Base-by-base conservation (phyloP, 1,139 yeast genomes). In the Sugiyamaella novakii region DNA sequence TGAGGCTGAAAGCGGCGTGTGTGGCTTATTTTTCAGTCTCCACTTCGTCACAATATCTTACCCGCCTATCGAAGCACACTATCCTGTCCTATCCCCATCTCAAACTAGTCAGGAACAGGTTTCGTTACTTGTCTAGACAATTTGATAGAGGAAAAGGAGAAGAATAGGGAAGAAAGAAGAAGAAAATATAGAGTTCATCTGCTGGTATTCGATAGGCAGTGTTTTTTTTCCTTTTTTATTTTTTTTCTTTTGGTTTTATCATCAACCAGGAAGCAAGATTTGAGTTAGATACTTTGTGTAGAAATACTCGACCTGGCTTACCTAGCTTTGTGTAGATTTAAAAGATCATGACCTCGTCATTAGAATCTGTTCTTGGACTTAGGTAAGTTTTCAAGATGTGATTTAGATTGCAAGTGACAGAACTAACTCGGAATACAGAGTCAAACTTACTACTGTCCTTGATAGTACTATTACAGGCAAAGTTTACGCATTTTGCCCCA, bases 381-480 rank as follows among this genome's bases (percentile, higher is more conserved):
- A 41, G 50, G 53, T 50, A 30, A 34, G 53, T 22, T 6, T 8
- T 22, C 8, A 8, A 8, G 8, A 22, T 22, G 25, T n/a, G n/a
- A n/a, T n/a, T n/a, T n/a, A n/a, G n/a, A n/a, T n/a, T n/a, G n/a
- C n/a, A n/a, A n/a, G n/a, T n/a, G n/a, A n/a, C n/a, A n/a, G n/a
- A 24, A 24, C 39, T 42, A 22, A 30, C 38, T 11, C 6, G 19
- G 12, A n/a, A 4, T 46, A 18, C 35, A 82, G 83, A 60, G 86
- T 86, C 52, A 78, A 73, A 61, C 73, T 84, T 45, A 77, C 79
- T 5, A 84, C 86, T 41, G 70, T 77, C 8, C 69, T 81, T 43
- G 89, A 83, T 60, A 75, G 76, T 40, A 71, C 73, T 8, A 73
- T 81, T 48, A 72, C 72, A 10, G 95, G 94, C 1, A 70, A 76